Evolutionary conservation across 345 rosid species (phyloP).

Genomic region (Eucalyptus viminalis): DNA sequence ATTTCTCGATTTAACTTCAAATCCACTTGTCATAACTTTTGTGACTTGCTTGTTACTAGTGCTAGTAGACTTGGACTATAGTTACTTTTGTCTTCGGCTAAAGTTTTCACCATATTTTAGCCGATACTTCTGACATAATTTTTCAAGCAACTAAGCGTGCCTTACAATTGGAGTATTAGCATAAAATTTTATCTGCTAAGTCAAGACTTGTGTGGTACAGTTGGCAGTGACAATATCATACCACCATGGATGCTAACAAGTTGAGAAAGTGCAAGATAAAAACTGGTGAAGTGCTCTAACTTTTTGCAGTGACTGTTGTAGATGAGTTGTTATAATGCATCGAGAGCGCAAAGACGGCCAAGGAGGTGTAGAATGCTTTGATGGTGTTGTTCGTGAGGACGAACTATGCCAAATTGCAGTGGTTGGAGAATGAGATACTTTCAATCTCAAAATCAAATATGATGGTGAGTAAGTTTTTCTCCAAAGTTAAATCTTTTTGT

Average conservation of each 20-base stretch:
- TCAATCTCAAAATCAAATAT: background rate
- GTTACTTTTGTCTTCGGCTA: background rate
- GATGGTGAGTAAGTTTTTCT: background rate
- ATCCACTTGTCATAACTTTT: background rate
- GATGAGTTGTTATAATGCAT: background rate
- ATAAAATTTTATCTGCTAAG: background rate
- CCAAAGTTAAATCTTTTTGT: background rate
- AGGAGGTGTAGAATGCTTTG: background rate
- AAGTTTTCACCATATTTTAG: background rate
- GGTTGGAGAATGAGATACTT: background rate
- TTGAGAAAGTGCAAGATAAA: background rate
- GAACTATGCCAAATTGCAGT: background rate
- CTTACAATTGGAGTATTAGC: background rate
- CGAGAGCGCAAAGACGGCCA: accelerated
- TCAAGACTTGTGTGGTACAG: background rate
- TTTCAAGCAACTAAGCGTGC: background rate
- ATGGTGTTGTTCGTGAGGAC: background rate
- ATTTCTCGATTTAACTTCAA: background rate
- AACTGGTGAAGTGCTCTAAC: accelerated
- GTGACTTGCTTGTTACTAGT: background rate
- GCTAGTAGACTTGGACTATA: background rate
- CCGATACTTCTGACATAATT: background rate
- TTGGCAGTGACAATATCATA: accelerated
- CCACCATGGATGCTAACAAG: background rate
- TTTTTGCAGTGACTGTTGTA: accelerated